phyloP scores from a whole-genome alignment of 78 protist species.

The Dictyostelium citrinum region DNA sequence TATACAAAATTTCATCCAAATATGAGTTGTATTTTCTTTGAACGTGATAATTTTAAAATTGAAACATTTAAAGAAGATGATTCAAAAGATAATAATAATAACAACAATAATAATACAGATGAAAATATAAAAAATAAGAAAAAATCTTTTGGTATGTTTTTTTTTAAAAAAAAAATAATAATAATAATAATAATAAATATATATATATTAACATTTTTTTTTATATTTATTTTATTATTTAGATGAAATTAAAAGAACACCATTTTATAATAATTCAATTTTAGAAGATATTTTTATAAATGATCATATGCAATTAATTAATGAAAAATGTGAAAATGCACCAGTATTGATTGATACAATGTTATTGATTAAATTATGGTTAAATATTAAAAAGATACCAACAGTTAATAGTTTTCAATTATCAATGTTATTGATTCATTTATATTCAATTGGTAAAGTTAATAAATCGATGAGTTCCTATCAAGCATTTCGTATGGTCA shows the following conservation, averaged over 20 bases:
- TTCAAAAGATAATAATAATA: not conserved
- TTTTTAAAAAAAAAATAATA: not conserved
- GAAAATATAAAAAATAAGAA: not conserved
- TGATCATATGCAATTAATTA: constrained; percentile 49
- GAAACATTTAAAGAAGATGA: constrained; percentile 44
- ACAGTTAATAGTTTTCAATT: constrained; percentile 57
- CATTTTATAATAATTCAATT: constrained; percentile 67
- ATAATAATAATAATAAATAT: no score
- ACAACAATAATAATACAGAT: not conserved
- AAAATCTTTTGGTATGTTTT: constrained; percentile 25
- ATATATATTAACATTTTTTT: no score
- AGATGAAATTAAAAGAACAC: constrained; percentile 31
- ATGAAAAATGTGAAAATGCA: constrained; percentile 52
- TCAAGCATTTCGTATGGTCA: constrained; percentile 60
- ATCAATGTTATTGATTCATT: constrained; percentile 64
- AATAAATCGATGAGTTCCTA: constrained; percentile 63
- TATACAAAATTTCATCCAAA: constrained; percentile 43
- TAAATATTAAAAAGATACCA: constrained; percentile 3
- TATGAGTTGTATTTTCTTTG: constrained; percentile 20
- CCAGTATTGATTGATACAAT: constrained; percentile 66
- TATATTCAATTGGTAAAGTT: constrained; percentile 23
- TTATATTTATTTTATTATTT: no score
- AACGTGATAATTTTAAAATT: not conserved
- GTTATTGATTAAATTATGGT: constrained; percentile 43
- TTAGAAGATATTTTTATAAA: constrained; percentile 40